Evolutionary conservation across 768 basidiomycete species (phyloP).

Genomic region (Amanita subjunquillea): DNA sequence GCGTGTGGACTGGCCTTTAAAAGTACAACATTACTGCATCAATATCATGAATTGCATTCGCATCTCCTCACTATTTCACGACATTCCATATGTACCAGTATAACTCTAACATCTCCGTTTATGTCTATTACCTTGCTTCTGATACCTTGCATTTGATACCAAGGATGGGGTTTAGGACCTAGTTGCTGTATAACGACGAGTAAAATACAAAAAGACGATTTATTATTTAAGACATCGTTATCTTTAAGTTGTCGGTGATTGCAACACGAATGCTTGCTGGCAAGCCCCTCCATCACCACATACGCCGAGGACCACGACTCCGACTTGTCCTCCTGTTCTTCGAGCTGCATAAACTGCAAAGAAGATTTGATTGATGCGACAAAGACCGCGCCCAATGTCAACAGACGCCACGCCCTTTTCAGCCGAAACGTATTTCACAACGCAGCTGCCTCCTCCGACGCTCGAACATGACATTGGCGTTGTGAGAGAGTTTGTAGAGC

Average conservation of each 20-base stretch:
- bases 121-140: not conserved
- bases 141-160: not conserved
- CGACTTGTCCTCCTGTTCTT: too few species aligned
- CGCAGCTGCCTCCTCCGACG: conserved; percentile 67
- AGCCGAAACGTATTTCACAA: conserved; percentile 84
- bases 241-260: too few species aligned
- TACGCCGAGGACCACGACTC: too few species aligned
- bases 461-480: conserved; percentile 58
- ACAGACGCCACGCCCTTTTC: conserved; percentile 44
- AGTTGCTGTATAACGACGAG: not conserved
- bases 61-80: not conserved
- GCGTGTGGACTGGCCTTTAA: not conserved
- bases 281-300: too few species aligned
- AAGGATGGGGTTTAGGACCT: too few species aligned
- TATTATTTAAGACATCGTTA: too few species aligned
- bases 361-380: too few species aligned
- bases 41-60: not conserved
- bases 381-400: not conserved
- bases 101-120: not conserved
- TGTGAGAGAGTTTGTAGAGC: conserved; percentile 60
- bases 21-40: not conserved
- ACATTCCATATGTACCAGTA: not conserved
- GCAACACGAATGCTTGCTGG: too few species aligned
- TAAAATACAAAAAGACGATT: not conserved
- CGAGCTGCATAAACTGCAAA: too few species aligned